Evolutionary conservation across 176 grass and related monocot genomes (phyloP), one percentile per base, ranked within the genome.

Genomic region (Saccharum spontaneum): DNA sequence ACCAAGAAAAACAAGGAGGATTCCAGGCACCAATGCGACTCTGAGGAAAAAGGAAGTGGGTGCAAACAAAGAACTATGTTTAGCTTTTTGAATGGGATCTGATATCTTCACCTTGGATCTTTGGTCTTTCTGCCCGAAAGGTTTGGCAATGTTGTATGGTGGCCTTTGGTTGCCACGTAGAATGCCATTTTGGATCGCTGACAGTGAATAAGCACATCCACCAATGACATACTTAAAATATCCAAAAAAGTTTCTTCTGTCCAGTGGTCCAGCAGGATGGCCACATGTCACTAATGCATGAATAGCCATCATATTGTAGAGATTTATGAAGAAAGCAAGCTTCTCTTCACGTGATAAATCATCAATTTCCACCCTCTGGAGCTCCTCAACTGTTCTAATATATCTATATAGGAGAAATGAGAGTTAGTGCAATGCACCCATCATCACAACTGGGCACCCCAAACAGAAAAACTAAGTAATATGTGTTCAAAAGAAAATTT

Each of bases 171-270:
- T 98, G 39, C 89, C 84, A 72, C 93, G 91, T 64, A 98, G 74
- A 62, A 95, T 90, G 52, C 95, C 95, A 85, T 95, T 98, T 69
- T 98, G 87, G 77, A 98, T 98, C 31, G 91, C 95, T 74, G 95
- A 98, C 18, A 98, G 81, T 34, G 95, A 98, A 92, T 95, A 98
- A 66, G 95, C 41, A 73, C 75, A 93, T 39, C 95, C 95, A 72
- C 91, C 93, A 85, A 98, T 98, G 44, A 98, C 89, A 90, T 98
- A 98, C 65, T 95, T 98, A 90, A 98, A 98, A 83, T 95, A 91
- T 79, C 93, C 89, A 87, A 95, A 95, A 81, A 91, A 98, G 69
- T 88, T 93, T 88, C 86, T 90, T 78, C 95, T 92, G 37, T 98
- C 95, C 77, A 98, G 79, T 45, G 95, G 82, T 81, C 91, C 83